Percentiles rank a stretch among this genome's conserved stretches.
These are phyloP conservation scores for Penicillium carneum DNA, from an alignment of 2,329 filamentous ascomycete genomes.

Conservation along the genomic window DNA sequence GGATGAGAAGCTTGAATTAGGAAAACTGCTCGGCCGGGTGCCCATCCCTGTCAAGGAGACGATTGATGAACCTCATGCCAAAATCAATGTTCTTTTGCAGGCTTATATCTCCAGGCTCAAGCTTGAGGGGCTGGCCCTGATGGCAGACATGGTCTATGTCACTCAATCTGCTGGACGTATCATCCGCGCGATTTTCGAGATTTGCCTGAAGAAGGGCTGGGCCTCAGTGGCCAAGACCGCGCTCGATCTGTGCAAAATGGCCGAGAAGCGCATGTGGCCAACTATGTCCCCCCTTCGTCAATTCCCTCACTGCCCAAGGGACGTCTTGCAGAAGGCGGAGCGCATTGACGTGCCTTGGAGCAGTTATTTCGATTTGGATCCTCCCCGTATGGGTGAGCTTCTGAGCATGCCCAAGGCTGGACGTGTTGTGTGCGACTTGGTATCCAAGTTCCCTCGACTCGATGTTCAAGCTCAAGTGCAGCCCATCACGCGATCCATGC, in stretches of 20 bases:
- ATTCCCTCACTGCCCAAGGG: constrained; percentile 80
- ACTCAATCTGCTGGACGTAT: constrained; percentile 98
- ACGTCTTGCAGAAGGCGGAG: constrained; percentile 91
- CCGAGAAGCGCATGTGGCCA: constrained; percentile 99
- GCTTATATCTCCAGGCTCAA: constrained; percentile 95
- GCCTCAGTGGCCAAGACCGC: constrained; percentile 89
- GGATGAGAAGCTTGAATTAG: constrained; percentile 95
- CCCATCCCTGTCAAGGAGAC: constrained; percentile 97
- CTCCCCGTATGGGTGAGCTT: constrained; percentile 93
- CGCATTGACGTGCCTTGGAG: constrained; percentile 92
- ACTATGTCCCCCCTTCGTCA: constrained; percentile 96
- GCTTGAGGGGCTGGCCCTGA: constrained; percentile 89
- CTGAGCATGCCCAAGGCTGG: constrained; percentile 89
- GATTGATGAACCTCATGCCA: constrained; percentile 93
- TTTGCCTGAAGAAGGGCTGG: constrained; percentile 96
- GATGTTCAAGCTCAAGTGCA: constrained; percentile 93
- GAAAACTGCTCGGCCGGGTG: constrained; percentile 85
- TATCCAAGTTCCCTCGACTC: constrained; percentile 90
- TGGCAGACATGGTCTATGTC: constrained; percentile 98
- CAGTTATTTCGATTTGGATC: constrained; percentile 94
- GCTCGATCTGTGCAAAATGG: constrained; percentile 96
- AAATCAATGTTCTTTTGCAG: constrained; percentile 96
- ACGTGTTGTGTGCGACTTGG: constrained; percentile 80
- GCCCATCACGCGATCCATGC: constrained; percentile 90
- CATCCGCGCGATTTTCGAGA: constrained; percentile 92